A percentile compares a stretch with the other conserved stretches of the same genome.
phyloP scores from a whole-genome alignment of 139 green algal species.

The Axilococcus clingmanii region DNA sequence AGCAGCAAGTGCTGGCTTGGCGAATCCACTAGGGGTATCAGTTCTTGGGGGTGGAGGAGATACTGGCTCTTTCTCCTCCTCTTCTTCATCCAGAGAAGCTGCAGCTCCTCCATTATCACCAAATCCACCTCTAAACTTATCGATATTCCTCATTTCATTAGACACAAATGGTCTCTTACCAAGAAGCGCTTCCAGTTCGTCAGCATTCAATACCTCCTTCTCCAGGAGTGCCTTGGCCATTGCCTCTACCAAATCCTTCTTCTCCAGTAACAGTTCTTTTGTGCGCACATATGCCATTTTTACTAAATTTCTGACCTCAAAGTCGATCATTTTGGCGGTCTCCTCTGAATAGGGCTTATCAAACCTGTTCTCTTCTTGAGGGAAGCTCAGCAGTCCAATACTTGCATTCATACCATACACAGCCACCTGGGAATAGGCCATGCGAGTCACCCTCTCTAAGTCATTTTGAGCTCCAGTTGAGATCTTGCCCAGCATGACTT shows the following conservation, averaged over 20 bases:
- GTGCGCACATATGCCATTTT: slow-evolving; percentile 76
- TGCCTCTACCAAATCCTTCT: slow-evolving; percentile 65
- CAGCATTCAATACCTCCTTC: slow-evolving; percentile 70
- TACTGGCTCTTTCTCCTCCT: background rate
- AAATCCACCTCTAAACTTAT: slow-evolving; percentile 70
- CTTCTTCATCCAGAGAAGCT: slow-evolving; percentile 4
- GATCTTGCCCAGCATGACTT: slow-evolving; percentile 92
- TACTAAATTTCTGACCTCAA: slow-evolving; percentile 82
- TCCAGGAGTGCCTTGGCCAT: slow-evolving; percentile 66
- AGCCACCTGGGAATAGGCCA: slow-evolving; percentile 85
- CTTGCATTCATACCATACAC: slow-evolving; percentile 83
- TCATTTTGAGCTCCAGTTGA: slow-evolving; percentile 97
- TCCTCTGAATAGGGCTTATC: slow-evolving; percentile 94
- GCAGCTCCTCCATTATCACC: slow-evolving; percentile 2
- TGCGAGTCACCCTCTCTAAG: slow-evolving; percentile 93
- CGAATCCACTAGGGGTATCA: background rate
- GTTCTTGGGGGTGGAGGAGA: background rate
- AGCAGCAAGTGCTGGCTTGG: background rate
- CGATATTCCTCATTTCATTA: slow-evolving; percentile 91
- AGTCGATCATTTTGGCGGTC: slow-evolving; percentile 91
- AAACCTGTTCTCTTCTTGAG: slow-evolving; percentile 69
- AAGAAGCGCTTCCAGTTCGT: slow-evolving; percentile 84
- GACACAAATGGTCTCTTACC: slow-evolving; percentile 79
- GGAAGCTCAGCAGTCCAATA: slow-evolving; percentile 92
- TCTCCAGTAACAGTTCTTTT: slow-evolving; percentile 70